A percentile compares a stretch with the other conserved stretches of the same genome.
Conservation (phyloP, 208 protist species). For the Wallacemonas rigidus region DNA sequence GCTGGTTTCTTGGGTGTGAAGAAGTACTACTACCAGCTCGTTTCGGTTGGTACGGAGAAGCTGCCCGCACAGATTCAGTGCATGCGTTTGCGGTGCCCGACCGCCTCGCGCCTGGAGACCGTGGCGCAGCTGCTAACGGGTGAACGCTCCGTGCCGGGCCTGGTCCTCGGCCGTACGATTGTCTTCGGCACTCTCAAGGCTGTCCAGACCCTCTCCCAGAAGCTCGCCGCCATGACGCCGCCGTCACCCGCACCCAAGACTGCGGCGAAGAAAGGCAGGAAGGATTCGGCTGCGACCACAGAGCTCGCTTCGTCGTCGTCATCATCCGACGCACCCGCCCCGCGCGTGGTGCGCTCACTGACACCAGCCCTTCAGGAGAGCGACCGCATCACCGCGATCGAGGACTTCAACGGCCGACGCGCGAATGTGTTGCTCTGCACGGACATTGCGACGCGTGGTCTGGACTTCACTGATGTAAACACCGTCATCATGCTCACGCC, state of each 20-base stretch:
- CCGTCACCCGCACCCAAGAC: background rate
- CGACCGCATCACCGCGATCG: constrained; percentile 78
- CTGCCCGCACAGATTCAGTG: constrained; percentile 72
- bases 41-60: constrained; percentile 73
- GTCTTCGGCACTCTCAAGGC: constrained; percentile 76
- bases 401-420: constrained; percentile 78
- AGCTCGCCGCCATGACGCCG: constrained; percentile 2
- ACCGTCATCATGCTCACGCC: constrained; percentile 97
- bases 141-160: constrained; percentile 10
- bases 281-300: background rate
- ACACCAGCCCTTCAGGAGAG: constrained; percentile 50
- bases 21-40: constrained; percentile 92
- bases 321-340: background rate
- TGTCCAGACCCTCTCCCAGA: constrained; percentile 28
- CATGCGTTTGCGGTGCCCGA: constrained; percentile 48
- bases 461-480: constrained; percentile 94
- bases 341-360: constrained; percentile 53
- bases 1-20: constrained; percentile 90
- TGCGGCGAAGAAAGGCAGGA: constrained; percentile 22
- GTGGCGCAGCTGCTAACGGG: constrained; percentile 38
- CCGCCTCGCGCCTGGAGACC: constrained; percentile 41
- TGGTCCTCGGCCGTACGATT: constrained; percentile 57
- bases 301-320: constrained; percentile 6
- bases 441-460: constrained; percentile 92
- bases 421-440: constrained; percentile 94